These are phyloP conservation scores for Auxenochlorella pyrenoidosa DNA, from an alignment of 139 green algal genomes.

Conservation along the genomic window DNA sequence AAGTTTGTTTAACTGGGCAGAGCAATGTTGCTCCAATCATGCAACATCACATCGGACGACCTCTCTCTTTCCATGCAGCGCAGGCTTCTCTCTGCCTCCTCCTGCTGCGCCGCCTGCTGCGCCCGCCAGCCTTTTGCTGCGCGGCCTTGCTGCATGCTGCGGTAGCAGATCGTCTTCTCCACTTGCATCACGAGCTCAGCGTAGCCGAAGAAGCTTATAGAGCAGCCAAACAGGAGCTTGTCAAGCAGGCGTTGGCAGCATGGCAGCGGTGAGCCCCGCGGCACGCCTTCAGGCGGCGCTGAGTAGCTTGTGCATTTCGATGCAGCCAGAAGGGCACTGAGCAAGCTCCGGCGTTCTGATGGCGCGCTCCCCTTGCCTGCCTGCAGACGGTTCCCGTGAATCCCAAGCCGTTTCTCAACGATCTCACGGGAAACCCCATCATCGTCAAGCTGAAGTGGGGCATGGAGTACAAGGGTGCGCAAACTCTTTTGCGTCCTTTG, in stretches of 20 bases:
- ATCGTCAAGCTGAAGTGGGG: constrained; percentile 99
- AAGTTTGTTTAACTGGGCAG: no score
- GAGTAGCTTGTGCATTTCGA: background rate
- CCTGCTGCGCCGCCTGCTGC: background rate
- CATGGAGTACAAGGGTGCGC: constrained; percentile 97
- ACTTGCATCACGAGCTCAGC: background rate
- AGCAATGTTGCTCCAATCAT: no score
- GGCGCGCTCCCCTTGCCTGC: background rate
- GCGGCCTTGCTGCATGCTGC: background rate
- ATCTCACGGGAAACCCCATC: constrained; percentile 95
- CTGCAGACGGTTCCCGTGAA: constrained; percentile 90
- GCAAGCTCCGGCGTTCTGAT: background rate
- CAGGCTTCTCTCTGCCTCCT: no score
- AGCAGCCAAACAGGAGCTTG: background rate
- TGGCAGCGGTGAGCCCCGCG: constrained; percentile 6
- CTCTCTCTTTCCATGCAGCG: no score
- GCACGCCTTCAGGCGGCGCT: background rate
- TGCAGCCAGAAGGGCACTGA: no score
- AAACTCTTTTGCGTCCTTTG: no score
- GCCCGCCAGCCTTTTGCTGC: background rate
- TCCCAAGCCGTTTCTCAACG: constrained; percentile 97
- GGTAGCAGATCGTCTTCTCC: background rate
- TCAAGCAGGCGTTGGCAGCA: background rate
- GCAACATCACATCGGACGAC: no score
- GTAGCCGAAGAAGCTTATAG: no score